Evolutionary conservation across 768 basidiomycete species (phyloP).

Genomic region (Termitomyces sp.): DNA sequence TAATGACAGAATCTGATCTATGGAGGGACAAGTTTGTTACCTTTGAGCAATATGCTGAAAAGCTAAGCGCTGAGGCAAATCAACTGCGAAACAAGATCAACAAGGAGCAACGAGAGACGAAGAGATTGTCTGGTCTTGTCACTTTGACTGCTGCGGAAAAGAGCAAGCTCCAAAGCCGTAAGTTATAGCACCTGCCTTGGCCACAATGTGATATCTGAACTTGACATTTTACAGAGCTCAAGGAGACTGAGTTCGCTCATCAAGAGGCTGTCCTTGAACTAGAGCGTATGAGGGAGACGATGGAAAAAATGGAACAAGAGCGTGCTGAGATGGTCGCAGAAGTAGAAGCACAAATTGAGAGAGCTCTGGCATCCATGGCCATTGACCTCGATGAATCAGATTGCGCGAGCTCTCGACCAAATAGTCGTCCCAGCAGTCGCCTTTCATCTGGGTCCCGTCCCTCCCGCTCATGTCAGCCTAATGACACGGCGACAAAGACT

Average conservation of each 20-base stretch:
- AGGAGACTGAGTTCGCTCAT: conserved; percentile 79
- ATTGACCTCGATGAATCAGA: conserved; percentile 78
- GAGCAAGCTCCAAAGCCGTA: conserved; percentile 71
- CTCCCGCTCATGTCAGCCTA: conserved; percentile 53
- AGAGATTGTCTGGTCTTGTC: conserved; percentile 74
- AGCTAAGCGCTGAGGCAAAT: conserved; percentile 79
- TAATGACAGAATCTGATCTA: conserved; percentile 86
- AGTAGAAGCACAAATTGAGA: conserved; percentile 87
- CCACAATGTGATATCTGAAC: conserved; percentile 4
- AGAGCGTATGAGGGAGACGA: conserved; percentile 74
- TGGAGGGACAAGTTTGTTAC: conserved; percentile 94
- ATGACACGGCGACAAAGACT: conserved; percentile 49
- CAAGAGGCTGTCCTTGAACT: conserved; percentile 77
- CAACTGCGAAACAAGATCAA: conserved; percentile 86
- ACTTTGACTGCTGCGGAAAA: conserved; percentile 77
- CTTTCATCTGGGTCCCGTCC: conserved; percentile 50
- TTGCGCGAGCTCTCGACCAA: conserved; percentile 64
- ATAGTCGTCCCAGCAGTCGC: conserved; percentile 66
- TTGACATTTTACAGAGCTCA: conserved; percentile 49
- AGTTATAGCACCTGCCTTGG: conserved; percentile 24
- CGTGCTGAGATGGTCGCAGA: conserved; percentile 90
- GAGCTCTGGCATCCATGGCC: conserved; percentile 80
- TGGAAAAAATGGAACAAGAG: conserved; percentile 86
- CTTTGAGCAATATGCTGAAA: conserved; percentile 92
- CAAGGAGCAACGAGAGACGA: conserved; percentile 87